phyloP scores from a whole-genome alignment of 768 basidiomycete genomes.

The Cubamyces sp. region DNA sequence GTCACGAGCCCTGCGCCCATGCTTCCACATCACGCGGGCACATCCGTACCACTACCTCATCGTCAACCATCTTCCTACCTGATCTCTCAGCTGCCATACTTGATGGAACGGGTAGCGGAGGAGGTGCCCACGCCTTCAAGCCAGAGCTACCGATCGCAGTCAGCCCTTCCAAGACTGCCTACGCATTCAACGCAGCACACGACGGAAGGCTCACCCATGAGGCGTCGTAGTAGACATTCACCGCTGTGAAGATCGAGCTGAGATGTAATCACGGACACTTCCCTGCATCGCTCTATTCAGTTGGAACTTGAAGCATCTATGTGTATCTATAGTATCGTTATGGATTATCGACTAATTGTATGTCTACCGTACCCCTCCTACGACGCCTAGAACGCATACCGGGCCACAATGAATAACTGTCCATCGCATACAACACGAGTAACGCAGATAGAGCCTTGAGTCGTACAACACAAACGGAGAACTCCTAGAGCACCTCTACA shows the following conservation, averaged over 20 bases:
- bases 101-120: constrained; percentile 3
- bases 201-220: background rate
- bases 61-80: constrained; percentile 6
- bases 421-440: background rate
- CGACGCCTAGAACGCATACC: too few relatives aligned
- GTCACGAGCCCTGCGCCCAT: background rate
- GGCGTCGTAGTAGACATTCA: background rate
- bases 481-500: constrained; percentile 25
- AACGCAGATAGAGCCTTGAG: background rate
- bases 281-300: too few relatives aligned
- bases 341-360: too few relatives aligned
- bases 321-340: too few relatives aligned
- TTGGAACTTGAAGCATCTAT: too few relatives aligned
- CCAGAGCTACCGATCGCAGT: background rate
- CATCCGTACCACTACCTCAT: background rate
- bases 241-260: background rate
- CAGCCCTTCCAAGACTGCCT: background rate
- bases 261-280: too few relatives aligned
- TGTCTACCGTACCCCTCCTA: too few relatives aligned
- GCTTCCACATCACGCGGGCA: background rate
- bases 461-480: background rate
- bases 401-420: background rate
- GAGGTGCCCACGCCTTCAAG: background rate
- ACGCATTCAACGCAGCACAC: too few relatives aligned
- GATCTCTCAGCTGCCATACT: constrained; percentile 4